Evolutionary conservation across 164 flowering plant species (phyloP).

Genomic region (Vitis riparia): DNA sequence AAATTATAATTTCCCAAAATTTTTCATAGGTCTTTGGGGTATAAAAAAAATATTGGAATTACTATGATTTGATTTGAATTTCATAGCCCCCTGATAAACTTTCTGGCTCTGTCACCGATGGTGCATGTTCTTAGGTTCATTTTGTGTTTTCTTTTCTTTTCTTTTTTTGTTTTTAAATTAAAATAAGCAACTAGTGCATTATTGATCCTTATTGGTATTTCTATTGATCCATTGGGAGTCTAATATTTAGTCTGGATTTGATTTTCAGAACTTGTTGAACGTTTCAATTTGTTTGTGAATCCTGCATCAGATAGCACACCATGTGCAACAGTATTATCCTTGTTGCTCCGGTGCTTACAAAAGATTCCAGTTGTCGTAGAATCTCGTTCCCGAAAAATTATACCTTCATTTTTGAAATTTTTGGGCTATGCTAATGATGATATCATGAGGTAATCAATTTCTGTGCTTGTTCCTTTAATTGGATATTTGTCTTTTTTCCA

Average conservation of each 20-base stretch:
- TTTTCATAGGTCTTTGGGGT: too few relatives aligned
- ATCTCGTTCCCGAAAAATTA: slow-evolving; percentile 57
- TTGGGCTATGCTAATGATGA: slow-evolving; percentile 60
- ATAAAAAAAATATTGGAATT: too few relatives aligned
- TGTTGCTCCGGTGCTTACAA: slow-evolving; percentile 75
- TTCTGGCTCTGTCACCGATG: too few relatives aligned
- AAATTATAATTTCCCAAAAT: too few relatives aligned
- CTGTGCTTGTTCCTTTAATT: background rate
- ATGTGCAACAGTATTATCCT: slow-evolving; percentile 43
- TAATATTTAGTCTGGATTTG: background rate
- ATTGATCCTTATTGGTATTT: too few relatives aligned
- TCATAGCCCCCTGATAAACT: too few relatives aligned
- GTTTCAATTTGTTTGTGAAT: slow-evolving; percentile 39
- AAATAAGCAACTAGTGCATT: too few relatives aligned
- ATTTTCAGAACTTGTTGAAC: slow-evolving; percentile 53
- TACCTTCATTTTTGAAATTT: slow-evolving; percentile 73
- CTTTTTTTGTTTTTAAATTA: too few relatives aligned
- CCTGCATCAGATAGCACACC: slow-evolving; percentile 63
- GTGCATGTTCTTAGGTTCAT: too few relatives aligned
- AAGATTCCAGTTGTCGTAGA: slow-evolving; percentile 54
- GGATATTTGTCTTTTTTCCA: background rate
- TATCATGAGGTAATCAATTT: slow-evolving; percentile 39
- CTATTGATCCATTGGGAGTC: too few relatives aligned
- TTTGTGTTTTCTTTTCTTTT: too few relatives aligned
- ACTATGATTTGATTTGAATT: too few relatives aligned